These are phyloP conservation scores for Reutealis trisperma DNA, from an alignment of 345 rosid genomes.

Conservation along the genomic window DNA sequence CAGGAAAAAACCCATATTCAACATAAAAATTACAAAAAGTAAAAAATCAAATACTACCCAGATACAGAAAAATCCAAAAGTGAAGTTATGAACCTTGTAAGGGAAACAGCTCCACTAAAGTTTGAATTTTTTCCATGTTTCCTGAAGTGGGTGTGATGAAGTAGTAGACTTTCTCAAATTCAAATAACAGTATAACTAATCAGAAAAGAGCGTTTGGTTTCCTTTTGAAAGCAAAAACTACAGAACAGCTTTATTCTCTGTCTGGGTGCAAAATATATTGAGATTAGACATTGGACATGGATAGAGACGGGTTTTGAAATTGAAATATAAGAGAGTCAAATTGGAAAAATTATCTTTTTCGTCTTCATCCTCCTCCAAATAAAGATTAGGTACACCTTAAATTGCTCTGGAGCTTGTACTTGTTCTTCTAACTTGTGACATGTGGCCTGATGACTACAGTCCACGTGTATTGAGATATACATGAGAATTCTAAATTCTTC, in stretches of 20 bases:
- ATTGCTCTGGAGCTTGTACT: neutral
- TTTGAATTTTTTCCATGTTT: slow-evolving; percentile 22
- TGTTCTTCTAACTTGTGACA: neutral
- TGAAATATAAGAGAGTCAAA: neutral
- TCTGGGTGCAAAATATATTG: neutral
- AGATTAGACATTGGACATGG: neutral
- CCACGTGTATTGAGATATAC: neutral
- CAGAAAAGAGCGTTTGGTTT: neutral
- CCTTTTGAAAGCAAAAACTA: neutral
- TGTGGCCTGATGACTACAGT: neutral
- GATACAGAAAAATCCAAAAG: slow-evolving; percentile 4
- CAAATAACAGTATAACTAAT: neutral
- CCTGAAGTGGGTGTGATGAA: slow-evolving; percentile 6
- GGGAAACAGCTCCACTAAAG: slow-evolving; percentile 6
- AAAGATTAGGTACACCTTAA: too few species aligned
- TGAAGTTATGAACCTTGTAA: slow-evolving; percentile 25
- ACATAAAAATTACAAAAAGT: neutral
- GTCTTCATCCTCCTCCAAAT: too few species aligned
- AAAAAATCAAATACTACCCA: neutral
- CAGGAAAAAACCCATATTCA: neutral
- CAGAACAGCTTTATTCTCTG: neutral
- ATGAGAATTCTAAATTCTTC: too few species aligned
- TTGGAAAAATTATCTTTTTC: too few species aligned
- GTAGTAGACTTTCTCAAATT: neutral
- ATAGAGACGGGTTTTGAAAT: neutral